Percentiles rank a stretch among this genome's conserved stretches.
These are phyloP conservation scores for Mucuna pruriens DNA, from an alignment of 306 rosid genomes.

Conservation along the genomic window DNA sequence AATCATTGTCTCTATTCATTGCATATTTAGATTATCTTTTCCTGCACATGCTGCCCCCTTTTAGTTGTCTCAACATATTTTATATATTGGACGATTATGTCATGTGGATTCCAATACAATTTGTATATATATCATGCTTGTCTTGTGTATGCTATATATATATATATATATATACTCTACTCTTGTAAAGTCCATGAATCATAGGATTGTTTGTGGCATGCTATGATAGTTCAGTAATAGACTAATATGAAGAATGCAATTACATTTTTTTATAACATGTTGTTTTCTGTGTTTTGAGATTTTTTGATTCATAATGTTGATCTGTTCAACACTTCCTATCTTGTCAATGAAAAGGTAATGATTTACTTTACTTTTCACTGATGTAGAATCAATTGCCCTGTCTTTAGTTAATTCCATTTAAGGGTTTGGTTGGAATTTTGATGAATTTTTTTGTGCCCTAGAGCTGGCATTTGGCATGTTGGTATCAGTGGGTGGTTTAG, in stretches of 20 bases:
- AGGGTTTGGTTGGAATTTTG: neutral
- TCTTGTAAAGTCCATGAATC: neutral
- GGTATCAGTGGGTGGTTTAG: neutral
- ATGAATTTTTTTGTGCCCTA: slow-evolving; percentile 30
- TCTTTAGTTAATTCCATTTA: neutral
- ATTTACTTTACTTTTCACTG: slow-evolving; percentile 15
- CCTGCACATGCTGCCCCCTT: slow-evolving; percentile 59
- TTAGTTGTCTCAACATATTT: slow-evolving; percentile 35
- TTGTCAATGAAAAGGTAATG: slow-evolving; percentile 24
- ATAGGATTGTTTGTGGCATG: slow-evolving; percentile 2
- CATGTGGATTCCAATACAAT: slow-evolving; percentile 51
- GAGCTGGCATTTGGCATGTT: slow-evolving; percentile 1
- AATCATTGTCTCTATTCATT: slow-evolving; percentile 60
- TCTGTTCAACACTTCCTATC: slow-evolving; percentile 29
- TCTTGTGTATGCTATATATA: neutral
- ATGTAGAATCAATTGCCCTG: slow-evolving; percentile 22
- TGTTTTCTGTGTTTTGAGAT: neutral
- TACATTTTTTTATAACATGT: neutral
- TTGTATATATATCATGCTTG: slow-evolving; percentile 8
- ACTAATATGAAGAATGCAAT: neutral
- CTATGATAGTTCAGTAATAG: neutral
- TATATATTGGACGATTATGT: slow-evolving; percentile 32
- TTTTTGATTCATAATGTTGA: slow-evolving; percentile 18
- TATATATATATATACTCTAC: neutral
- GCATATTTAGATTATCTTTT: slow-evolving; percentile 47